phyloP scores from a whole-genome alignment of 2,329 filamentous ascomycete genomes.

The Albophoma yamanashiensis region DNA sequence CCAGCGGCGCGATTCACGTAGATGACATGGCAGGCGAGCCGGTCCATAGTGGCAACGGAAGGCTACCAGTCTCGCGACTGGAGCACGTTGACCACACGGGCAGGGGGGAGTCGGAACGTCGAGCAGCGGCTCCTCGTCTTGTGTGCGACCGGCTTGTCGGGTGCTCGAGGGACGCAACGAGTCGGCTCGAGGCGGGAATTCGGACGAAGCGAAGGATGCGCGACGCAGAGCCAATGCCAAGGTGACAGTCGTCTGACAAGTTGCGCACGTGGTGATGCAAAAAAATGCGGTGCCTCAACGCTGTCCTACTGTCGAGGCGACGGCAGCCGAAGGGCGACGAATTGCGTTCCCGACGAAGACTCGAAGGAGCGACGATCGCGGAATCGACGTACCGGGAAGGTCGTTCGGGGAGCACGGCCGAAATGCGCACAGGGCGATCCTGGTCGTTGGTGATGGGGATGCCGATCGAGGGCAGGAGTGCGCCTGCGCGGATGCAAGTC shows the following conservation, averaged over 20 bases:
- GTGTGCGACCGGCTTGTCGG: neutral
- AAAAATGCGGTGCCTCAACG: neutral
- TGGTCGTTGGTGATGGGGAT: neutral
- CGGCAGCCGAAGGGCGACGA: neutral
- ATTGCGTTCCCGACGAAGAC: neutral
- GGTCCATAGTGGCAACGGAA: conserved; percentile 45
- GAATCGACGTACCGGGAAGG: neutral
- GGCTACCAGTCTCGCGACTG: conserved; percentile 52
- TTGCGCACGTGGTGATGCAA: neutral
- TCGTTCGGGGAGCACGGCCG: neutral
- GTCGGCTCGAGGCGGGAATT: neutral
- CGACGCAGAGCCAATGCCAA: neutral
- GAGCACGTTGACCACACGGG: conserved; percentile 41
- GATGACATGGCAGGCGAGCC: conserved; percentile 45
- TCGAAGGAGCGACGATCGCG: neutral
- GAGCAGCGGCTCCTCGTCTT: neutral
- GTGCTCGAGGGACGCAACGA: neutral
- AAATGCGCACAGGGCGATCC: neutral
- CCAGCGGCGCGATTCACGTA: conserved; percentile 46
- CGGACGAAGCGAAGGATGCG: neutral
- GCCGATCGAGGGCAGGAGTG: neutral
- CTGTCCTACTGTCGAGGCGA: neutral
- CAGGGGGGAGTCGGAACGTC: conserved; percentile 7
- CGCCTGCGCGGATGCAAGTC: neutral
- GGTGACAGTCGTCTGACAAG: neutral